Evolutionary conservation across 352 stramenopile species (phyloP), one percentile per base, ranked within the genome.

Genomic region (Phytophthora idaei): DNA sequence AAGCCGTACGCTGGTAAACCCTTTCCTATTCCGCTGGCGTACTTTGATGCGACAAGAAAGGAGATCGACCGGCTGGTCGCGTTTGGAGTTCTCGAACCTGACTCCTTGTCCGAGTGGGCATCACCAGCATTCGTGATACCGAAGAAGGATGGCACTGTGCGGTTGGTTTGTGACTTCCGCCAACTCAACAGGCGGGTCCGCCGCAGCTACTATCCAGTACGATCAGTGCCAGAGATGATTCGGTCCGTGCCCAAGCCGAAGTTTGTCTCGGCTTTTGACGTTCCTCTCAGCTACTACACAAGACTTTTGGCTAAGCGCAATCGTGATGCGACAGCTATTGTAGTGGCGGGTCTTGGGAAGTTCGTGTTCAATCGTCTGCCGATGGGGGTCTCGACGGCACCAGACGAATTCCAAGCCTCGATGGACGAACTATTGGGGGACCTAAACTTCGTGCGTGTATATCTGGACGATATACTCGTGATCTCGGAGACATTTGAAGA

Each of bases 61-160:
- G 17, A 45, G 10, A 54, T 54, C 14, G 29, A 61, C 2, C 15
- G 32, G 2, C 8, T 54, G 0, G 31, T 61, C 10, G 44, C 28
- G 4, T n/a, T 61, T 25, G 31, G 21, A 7, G 55, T 61, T 3
- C 29, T 61, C 9, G 15, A 1, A 4, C 44, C 28, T 36, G 17
- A 61, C n/a, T 47, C 55, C 10, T 52, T 15, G 0, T 61, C 55
- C 11, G 36, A 41, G 9, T 41, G 36, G 36, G 36, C 36, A 15
- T 27, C 45, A 27, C 55, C 55, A n/a, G 44, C 55, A 1, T 63
- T 63, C 14, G 45, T 63, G 4, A 63, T 63, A 14, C 32, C 46
- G 2, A 56, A 63, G 44, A 63, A 49, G 45, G 25, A 64, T 41
- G 57, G 46, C 7, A 32, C 32, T 1, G 46, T 56, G 1, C 10